Conservation (phyloP, 495 filamentous ascomycete genomes). For the Hyaloscypha finlandica region DNA sequence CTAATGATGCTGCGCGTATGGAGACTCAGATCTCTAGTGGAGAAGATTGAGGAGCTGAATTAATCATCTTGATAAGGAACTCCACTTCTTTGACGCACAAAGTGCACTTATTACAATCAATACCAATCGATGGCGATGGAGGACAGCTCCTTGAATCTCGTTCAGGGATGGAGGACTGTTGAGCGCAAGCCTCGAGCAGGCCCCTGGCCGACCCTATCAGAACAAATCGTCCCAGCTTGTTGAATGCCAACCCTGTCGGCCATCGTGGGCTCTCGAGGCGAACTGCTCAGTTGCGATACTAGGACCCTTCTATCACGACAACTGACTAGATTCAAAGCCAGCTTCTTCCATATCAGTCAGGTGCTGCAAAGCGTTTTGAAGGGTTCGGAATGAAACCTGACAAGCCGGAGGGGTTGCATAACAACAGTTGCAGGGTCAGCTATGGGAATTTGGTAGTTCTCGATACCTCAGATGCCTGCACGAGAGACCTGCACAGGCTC, state of each 20-base stretch:
- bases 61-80: not conserved
- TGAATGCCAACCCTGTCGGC: not conserved
- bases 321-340: too few relatives aligned
- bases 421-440: not conserved
- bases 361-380: too few relatives aligned
- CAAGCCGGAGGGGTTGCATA: not conserved
- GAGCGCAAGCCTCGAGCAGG: not conserved
- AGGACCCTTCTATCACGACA: too few relatives aligned
- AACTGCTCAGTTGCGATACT: too few relatives aligned
- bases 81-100: not conserved
- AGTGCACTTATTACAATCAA: not conserved
- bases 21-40: not conserved
- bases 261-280: too few relatives aligned
- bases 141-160: not conserved
- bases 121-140: not conserved
- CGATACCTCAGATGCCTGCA: not conserved
- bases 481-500: not conserved
- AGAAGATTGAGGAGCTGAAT: too few relatives aligned
- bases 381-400: too few relatives aligned
- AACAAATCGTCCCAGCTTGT: not conserved
- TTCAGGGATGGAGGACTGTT: not conserved
- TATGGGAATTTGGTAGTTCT: not conserved
- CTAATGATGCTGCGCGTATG: not conserved
- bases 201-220: not conserved
- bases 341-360: too few relatives aligned